phyloP scores from a whole-genome alignment of 2,329 filamentous ascomycete species.

The Aspergillus flavus region DNA sequence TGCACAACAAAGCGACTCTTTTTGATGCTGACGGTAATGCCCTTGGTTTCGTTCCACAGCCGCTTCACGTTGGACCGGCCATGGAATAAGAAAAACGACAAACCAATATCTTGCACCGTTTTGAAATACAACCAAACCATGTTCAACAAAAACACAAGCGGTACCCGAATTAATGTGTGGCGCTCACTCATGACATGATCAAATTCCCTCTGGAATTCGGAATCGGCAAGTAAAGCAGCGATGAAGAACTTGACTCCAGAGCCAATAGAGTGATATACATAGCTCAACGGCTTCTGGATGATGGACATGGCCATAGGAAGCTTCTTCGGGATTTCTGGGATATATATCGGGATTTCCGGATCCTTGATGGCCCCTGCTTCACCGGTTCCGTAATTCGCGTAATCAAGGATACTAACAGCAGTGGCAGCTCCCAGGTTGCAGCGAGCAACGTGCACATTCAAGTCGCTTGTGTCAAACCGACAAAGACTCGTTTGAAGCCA shows the following conservation, averaged over 20 bases:
- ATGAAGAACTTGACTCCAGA: constrained; percentile 52
- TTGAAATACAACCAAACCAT: constrained; percentile 54
- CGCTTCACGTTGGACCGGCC: constrained; percentile 51
- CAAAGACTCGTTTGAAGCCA: constrained; percentile 49
- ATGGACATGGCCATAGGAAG: constrained; percentile 25
- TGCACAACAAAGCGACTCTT: constrained; percentile 52
- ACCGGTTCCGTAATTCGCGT: constrained; percentile 32
- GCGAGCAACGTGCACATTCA: constrained; percentile 50
- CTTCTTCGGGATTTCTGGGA: constrained; percentile 31
- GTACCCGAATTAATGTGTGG: constrained; percentile 38
- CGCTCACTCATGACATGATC: constrained; percentile 46
- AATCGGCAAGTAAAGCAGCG: constrained; percentile 54
- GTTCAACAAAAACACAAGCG: constrained; percentile 46
- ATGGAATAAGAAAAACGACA: constrained; percentile 54
- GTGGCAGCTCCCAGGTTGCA: constrained; percentile 52
- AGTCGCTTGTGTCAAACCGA: constrained; percentile 36
- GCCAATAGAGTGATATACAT: constrained; percentile 48
- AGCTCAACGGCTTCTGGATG: constrained; percentile 40
- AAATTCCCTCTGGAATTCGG: constrained; percentile 55
- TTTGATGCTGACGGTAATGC: constrained; percentile 51
- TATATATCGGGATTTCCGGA: constrained; percentile 29
- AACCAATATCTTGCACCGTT: constrained; percentile 44
- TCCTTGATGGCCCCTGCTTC: constrained; percentile 28
- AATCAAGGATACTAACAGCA: constrained; percentile 35
- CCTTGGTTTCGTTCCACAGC: constrained; percentile 53